Percentiles rank a stretch among this genome's conserved stretches.
phyloP scores from a whole-genome alignment of 1,284 basidiomycete genomes.

The Coniferiporia weirii region DNA sequence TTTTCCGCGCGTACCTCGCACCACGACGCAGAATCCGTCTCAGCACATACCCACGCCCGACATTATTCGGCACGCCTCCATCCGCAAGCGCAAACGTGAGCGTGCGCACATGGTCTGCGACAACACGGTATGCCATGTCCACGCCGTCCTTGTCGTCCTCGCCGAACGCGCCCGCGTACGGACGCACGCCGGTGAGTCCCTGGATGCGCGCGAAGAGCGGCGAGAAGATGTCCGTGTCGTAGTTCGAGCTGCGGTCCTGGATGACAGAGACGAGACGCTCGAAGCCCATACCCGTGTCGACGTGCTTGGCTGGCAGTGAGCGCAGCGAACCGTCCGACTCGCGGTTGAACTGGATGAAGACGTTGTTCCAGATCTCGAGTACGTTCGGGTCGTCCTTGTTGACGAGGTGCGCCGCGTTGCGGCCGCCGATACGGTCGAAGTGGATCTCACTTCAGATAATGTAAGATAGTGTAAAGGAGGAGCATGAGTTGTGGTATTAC shows the following conservation, averaged over 20 bases:
- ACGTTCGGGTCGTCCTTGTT: constrained; percentile 96
- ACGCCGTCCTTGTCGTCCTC: constrained; percentile 92
- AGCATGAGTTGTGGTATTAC: constrained; percentile 32
- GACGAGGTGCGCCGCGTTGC: constrained; percentile 89
- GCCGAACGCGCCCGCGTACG: constrained; percentile 89
- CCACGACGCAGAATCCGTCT: constrained; percentile 90
- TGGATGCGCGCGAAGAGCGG: constrained; percentile 90
- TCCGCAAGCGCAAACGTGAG: constrained; percentile 95
- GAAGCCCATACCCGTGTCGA: constrained; percentile 99
- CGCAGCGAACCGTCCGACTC: constrained; percentile 84
- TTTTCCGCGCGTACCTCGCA: constrained; percentile 92
- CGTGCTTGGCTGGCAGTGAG: constrained; percentile 86
- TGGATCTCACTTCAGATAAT: constrained; percentile 76
- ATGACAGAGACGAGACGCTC: constrained; percentile 94
- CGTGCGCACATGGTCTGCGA: constrained; percentile 95
- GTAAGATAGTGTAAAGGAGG: constrained; percentile 10
- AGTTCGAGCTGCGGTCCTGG: constrained; percentile 91
- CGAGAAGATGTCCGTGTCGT: constrained; percentile 94
- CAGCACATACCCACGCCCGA: constrained; percentile 94
- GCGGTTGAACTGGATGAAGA: constrained; percentile 98
- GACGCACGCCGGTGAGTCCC: constrained; percentile 82
- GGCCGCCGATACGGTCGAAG: constrained; percentile 91
- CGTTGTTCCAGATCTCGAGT: constrained; percentile 99
- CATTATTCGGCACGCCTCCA: constrained; percentile 93
- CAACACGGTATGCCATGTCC: constrained; percentile 95